Base-by-base conservation (phyloP, 306 rosid species). In the Prunus campanulata region DNA sequence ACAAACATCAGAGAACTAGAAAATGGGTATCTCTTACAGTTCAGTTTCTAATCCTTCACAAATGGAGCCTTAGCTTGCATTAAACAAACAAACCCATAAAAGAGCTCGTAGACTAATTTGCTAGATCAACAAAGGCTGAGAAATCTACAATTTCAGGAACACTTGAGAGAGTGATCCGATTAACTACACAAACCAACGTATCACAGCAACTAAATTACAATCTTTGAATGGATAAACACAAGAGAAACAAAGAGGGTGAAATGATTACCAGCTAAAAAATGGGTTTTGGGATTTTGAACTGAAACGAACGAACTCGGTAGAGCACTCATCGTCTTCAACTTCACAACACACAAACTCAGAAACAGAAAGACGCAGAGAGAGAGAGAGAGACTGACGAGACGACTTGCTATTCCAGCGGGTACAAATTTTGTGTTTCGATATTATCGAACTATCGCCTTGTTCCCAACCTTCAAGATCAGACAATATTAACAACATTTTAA, bases 221-320 rank as follows among this genome's bases (percentile, higher is more conserved):
- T 67, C 4, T 46, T 24, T 47, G 35, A 68, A 59, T 11, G 30
- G 7, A 59, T 22, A 12, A 35, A 35, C 42, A 35, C 8, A 35
- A 39, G 9, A 6, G 44, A 39, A 54, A 1, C 3, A 8, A 22
- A 19, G 20, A 29, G 18, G 18, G 22, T 22, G 68, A 57, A 22
- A 57, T 24, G 8, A 18, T 25, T 74, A 74, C 77, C 77, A 11
- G 70, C 27, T 66, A 74, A 47, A 60, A 74, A 74, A 47, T 25
- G 77, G 77, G 70, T 25, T 50, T 61, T 61, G 69, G 18, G 69
- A 27, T 47, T 61, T 42, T 61, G 69, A 61, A 19, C 30, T 47
- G 70, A 74, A 47, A 74, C 69, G 69, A 74, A 61, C 29, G 77
- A 74, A 39, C 77, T 74, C 29, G 77, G 8, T 15, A 74, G 60